Evolutionary conservation across 371 early-diverging fungal species (phyloP), one percentile per base, ranked within the genome.

Genomic region (Quaeritorhiza haematococci): DNA sequence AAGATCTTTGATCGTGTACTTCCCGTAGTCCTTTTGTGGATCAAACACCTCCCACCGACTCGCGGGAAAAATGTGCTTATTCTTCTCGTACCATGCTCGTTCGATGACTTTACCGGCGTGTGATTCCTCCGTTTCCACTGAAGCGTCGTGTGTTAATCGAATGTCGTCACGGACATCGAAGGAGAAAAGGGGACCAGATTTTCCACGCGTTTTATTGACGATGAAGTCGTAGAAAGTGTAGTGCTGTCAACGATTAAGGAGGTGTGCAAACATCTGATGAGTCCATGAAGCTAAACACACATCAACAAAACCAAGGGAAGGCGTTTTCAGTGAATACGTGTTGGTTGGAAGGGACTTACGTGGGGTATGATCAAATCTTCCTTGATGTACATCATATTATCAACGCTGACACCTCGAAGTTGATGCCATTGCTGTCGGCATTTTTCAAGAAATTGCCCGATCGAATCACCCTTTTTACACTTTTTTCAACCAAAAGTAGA

Each of bases 181-280:
- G 46, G 74, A 84, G 66, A 96, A 96, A 52, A 96, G 59, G 1
- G 96, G 95, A 1, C 96, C 96, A 3, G 94, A 93, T 63, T 96
- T 96, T 19, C 96, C 96, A 41, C 96, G 85, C 17, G 92, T 90
- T 67, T 92, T 91, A 77, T 94, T 95, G 66, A 95, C 75, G 33
- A 95, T 95, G 53, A 96, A 93, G 65, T 95, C 96, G 73, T 96
- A 96, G 63, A 96, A 96, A 4, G 94, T 90, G 66, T 88, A 91
- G 60, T 94, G 92, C 87, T 89, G 59, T 27, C 17, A 33, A 0
- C n/a, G n/a, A n/a, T n/a, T n/a, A n/a, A n/a, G n/a, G n/a, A n/a
- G n/a, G n/a, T n/a, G n/a, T n/a, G n/a, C n/a, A n/a, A n/a, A n/a
- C n/a, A n/a, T n/a, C n/a, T n/a, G n/a, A n/a, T n/a, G n/a, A n/a